Conservation (phyloP, 495 filamentous ascomycete genomes). For the Neurospora tetrasperma region DNA sequence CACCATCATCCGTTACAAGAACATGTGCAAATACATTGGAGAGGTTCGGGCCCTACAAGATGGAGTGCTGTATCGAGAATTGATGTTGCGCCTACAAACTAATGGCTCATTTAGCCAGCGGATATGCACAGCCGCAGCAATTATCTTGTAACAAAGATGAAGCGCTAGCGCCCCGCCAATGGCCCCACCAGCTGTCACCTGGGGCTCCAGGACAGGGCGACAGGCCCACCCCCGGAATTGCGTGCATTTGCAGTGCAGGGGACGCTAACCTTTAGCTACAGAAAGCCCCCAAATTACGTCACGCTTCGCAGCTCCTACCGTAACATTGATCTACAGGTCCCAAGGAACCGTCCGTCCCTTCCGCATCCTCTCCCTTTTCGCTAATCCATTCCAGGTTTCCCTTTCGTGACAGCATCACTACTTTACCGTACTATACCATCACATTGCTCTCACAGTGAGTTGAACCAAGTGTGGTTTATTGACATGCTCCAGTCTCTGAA, state of each 20-base stretch:
- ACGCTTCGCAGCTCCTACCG: neutral
- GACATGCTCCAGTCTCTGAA: neutral
- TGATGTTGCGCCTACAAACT: too few species aligned
- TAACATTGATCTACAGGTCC: neutral
- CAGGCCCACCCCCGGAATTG: neutral
- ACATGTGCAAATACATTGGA: too few species aligned
- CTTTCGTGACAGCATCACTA: neutral
- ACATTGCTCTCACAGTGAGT: neutral
- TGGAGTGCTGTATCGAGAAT: too few species aligned
- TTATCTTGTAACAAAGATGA: neutral
- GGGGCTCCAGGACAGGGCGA: too few species aligned
- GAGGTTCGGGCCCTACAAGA: neutral
- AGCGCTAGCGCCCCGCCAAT: neutral
- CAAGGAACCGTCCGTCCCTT: neutral
- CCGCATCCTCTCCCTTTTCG: neutral
- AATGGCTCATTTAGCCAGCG: too few species aligned
- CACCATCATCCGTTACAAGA: too few species aligned
- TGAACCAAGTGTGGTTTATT: neutral
- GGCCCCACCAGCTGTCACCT: neutral
- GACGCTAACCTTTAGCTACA: neutral
- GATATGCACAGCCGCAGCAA: neutral
- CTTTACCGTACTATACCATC: neutral
- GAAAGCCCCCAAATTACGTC: neutral
- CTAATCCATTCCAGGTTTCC: neutral
- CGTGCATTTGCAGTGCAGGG: neutral